These are phyloP conservation scores for Marchantia polymorpha DNA, from an alignment of 225 moss, liverwort and hornwort genomes.

Conservation along the genomic window DNA sequence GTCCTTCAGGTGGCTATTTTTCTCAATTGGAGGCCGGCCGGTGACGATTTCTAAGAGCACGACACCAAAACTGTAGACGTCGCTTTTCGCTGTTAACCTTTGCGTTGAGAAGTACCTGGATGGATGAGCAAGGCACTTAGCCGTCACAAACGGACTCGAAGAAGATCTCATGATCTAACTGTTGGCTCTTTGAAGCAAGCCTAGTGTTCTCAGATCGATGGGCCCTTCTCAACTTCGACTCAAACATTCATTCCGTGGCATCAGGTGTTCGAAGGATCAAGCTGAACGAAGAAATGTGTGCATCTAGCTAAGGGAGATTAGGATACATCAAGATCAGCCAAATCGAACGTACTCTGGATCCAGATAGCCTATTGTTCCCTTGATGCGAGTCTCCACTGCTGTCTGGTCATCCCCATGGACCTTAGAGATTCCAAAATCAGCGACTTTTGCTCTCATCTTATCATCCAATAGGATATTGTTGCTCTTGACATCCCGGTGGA, in stretches of 20 bases:
- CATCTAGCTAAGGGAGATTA: not conserved
- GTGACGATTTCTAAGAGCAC: slow-evolving; percentile 25
- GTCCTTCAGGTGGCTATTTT: slow-evolving; percentile 32
- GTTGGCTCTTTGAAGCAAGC: not conserved
- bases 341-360: slow-evolving; percentile 62
- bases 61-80: slow-evolving; percentile 32
- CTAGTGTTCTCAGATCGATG: too few species aligned
- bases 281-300: not conserved
- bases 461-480: slow-evolving; percentile 68
- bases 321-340: not conserved
- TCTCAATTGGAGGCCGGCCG: slow-evolving; percentile 12
- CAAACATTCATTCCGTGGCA: not conserved
- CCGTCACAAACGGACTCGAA: not conserved
- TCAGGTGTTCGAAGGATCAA: not conserved
- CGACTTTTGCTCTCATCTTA: slow-evolving; percentile 65
- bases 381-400: slow-evolving; percentile 63
- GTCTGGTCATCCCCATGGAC: slow-evolving; percentile 53
- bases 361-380: slow-evolving; percentile 75
- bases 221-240: not conserved
- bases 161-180: not conserved
- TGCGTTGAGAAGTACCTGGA: slow-evolving; percentile 21
- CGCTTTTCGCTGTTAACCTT: slow-evolving; percentile 31
- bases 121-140: not conserved
- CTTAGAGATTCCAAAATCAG: slow-evolving; percentile 82
- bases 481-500: slow-evolving; percentile 81